Percentiles rank a stretch among this genome's conserved stretches.
phyloP scores from a whole-genome alignment of 306 rosid species.

The Prunus fruticosa region DNA sequence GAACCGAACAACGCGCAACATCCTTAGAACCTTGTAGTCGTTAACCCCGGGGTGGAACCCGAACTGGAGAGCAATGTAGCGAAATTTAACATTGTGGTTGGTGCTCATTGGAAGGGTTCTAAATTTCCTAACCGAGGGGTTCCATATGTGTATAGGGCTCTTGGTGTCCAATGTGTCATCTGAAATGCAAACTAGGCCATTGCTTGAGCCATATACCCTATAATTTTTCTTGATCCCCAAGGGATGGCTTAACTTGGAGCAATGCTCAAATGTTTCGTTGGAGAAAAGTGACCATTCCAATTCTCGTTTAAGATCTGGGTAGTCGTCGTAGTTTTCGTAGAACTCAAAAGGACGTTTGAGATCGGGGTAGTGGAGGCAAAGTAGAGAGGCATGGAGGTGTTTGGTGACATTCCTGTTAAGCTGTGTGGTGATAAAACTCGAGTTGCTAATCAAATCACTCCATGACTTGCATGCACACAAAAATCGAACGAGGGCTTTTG shows the following conservation, averaged over 20 bases:
- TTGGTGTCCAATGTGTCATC: background rate
- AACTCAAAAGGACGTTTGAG: background rate
- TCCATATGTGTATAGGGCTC: constrained; percentile 12
- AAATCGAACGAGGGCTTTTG: background rate
- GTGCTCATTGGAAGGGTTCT: background rate
- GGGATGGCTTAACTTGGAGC: background rate
- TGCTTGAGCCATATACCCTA: background rate
- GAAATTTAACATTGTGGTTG: background rate
- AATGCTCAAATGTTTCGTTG: background rate
- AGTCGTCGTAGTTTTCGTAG: background rate
- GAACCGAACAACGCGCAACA: too few relatives aligned
- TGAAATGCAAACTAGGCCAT: background rate
- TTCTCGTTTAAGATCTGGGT: too few relatives aligned
- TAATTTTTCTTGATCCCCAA: background rate
- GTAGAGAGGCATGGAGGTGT: background rate
- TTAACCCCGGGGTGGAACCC: constrained; percentile 1
- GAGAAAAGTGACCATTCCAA: background rate
- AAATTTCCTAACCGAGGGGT: background rate
- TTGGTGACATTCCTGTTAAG: background rate
- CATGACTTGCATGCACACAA: constrained; percentile 3
- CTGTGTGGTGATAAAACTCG: background rate
- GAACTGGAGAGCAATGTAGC: background rate
- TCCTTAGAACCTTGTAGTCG: constrained; percentile 11
- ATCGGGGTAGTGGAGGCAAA: constrained; percentile 1
- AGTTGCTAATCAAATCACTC: constrained; percentile 1